Evolutionary conservation across 2,329 filamentous ascomycete genomes (phyloP).

Genomic region (Verticillium albo-atrum): DNA sequence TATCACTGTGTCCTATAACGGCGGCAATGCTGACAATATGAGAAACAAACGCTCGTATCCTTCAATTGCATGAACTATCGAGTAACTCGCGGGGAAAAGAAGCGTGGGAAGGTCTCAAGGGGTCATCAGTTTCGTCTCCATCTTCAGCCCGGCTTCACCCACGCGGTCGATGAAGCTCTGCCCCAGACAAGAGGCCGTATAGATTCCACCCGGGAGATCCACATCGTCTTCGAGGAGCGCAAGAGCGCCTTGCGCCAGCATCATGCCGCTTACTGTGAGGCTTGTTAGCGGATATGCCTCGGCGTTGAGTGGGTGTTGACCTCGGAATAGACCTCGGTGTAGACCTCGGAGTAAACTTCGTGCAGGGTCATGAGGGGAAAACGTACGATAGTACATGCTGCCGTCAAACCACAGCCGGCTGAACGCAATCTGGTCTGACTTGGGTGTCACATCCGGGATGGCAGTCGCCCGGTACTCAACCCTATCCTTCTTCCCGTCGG

Average conservation of each 20-base stretch:
- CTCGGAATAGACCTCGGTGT: too few relatives aligned
- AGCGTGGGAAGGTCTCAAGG: not conserved
- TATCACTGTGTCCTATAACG: too few relatives aligned
- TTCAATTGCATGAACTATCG: too few relatives aligned
- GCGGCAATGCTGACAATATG: too few relatives aligned
- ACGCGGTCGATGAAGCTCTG: conserved; percentile 62
- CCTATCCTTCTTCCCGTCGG: conserved; percentile 52
- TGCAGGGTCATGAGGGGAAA: not conserved
- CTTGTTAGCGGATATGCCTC: not conserved
- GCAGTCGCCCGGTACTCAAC: conserved; percentile 62
- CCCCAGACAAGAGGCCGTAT: conserved; percentile 69
- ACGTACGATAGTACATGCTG: conserved; percentile 61
- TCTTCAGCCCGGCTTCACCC: conserved; percentile 55
- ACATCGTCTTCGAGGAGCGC: conserved; percentile 61
- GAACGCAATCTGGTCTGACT: conserved; percentile 43
- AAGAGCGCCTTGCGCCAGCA: conserved; percentile 60
- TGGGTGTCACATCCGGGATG: conserved; percentile 48
- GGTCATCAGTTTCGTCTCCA: conserved; percentile 45
- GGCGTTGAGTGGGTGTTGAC: too few relatives aligned
- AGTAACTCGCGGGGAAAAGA: not conserved
- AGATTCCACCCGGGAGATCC: conserved; percentile 59
- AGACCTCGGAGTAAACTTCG: too few relatives aligned
- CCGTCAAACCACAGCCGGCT: conserved; percentile 53
- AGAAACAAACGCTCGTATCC: too few relatives aligned
- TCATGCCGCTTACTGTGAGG: conserved; percentile 56